phyloP scores from a whole-genome alignment of 2,329 filamentous ascomycete species.

The Aspergillus sp. region DNA sequence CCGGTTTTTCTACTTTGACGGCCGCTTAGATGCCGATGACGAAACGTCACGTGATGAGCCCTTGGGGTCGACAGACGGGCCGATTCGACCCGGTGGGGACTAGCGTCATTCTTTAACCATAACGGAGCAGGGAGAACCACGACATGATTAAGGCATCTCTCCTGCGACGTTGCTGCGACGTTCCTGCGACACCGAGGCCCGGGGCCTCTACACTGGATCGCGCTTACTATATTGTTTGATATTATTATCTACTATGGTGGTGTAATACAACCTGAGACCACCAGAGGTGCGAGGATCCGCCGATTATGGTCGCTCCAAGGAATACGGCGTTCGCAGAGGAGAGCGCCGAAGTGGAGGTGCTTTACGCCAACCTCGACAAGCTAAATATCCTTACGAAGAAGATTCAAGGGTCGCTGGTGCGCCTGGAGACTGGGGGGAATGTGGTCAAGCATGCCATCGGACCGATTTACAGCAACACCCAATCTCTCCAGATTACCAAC shows the following conservation, averaged over 20 bases:
- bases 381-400: conserved; percentile 90
- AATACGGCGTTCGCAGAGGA: conserved; percentile 56
- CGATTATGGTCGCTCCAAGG: conserved; percentile 46
- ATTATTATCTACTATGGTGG: neutral
- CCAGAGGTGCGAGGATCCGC: neutral
- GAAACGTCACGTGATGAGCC: conserved; percentile 17
- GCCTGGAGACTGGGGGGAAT: conserved; percentile 80
- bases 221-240: neutral
- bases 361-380: conserved; percentile 71
- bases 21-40: conserved; percentile 16
- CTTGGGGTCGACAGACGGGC: conserved; percentile 12
- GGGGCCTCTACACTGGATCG: conserved; percentile 10
- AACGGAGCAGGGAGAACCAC: neutral
- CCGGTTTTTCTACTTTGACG: neutral
- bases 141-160: neutral
- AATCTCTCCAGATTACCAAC: conserved; percentile 76
- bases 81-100: conserved; percentile 9
- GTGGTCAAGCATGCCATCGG: conserved; percentile 87
- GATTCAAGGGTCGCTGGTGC: conserved; percentile 77
- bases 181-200: conserved; percentile 13
- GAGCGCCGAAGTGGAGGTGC: conserved; percentile 59
- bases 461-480: conserved; percentile 86
- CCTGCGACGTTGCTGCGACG: conserved; percentile 1
- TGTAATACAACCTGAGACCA: neutral
- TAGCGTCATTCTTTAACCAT: conserved; percentile 13